These are phyloP conservation scores for Candida loeiensis DNA, from an alignment of 805 yeast species.

Conservation along the genomic window DNA sequence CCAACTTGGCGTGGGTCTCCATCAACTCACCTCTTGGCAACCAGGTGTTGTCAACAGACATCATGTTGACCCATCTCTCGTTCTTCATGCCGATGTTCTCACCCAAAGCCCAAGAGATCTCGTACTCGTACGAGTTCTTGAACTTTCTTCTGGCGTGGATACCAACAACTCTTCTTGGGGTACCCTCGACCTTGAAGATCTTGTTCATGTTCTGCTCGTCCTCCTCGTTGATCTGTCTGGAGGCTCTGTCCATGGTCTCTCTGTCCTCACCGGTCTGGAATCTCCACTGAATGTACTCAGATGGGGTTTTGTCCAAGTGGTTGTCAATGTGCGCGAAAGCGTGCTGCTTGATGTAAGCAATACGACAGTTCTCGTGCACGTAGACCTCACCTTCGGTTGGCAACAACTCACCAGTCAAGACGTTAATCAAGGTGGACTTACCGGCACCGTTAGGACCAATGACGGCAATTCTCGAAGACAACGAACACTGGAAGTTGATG, in stretches of 20 bases:
- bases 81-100: conserved; percentile 98
- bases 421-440: conserved; percentile 98
- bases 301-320: conserved; percentile 98
- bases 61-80: conserved; percentile 99
- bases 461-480: conserved; percentile 99
- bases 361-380: conserved; percentile 99
- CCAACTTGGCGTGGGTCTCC: conserved; percentile 94
- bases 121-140: conserved; percentile 99
- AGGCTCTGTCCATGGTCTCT: conserved; percentile 99
- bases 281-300: conserved; percentile 99
- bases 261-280: conserved; percentile 99
- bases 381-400: conserved; percentile 99
- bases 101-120: conserved; percentile 95
- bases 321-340: conserved; percentile 99
- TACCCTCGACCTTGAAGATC: conserved; percentile 98
- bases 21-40: conserved; percentile 99
- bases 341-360: conserved; percentile 99
- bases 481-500: conserved; percentile 97
- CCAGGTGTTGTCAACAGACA: conserved; percentile 99
- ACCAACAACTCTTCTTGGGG: conserved; percentile 95
- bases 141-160: conserved; percentile 97
- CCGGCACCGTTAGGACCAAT: conserved; percentile 99
- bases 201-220: conserved; percentile 99
- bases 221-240: conserved; percentile 94
- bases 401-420: conserved; percentile 97